phyloP scores from a whole-genome alignment of 169 alveolate species.

The Sarcocystis neurona region DNA sequence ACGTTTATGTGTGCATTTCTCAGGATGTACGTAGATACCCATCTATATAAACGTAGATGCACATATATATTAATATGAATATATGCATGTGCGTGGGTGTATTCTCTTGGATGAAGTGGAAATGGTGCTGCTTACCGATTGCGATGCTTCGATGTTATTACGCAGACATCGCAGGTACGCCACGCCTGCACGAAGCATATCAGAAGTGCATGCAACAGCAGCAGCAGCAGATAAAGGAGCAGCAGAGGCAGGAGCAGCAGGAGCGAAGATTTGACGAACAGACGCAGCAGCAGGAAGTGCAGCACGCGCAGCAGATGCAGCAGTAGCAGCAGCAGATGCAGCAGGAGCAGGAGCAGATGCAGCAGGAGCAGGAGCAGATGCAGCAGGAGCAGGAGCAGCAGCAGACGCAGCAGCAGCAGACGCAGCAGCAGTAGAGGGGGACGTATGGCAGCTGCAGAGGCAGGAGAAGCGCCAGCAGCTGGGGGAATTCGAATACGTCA shows the following conservation, averaged over 20 bases:
- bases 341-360: too few species aligned
- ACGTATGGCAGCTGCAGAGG: neutral
- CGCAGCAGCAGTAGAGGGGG: neutral
- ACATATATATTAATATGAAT: neutral
- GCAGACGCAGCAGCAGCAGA: too few species aligned
- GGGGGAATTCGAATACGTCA: too few species aligned
- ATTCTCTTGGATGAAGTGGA: neutral
- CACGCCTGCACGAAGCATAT: conserved; percentile 3
- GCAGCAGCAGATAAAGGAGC: neutral
- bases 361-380: too few species aligned
- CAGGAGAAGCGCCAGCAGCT: too few species aligned
- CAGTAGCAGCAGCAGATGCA: too few species aligned
- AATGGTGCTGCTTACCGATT: neutral
- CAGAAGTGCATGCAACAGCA: too few species aligned
- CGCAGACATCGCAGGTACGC: conserved; percentile 39
- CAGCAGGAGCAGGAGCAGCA: too few species aligned
- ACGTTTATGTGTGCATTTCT: neutral
- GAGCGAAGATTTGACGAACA: neutral
- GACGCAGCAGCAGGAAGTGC: neutral
- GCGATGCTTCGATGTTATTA: conserved; percentile 17
- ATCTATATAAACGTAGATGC: neutral
- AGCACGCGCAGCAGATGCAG: neutral
- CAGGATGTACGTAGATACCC: neutral
- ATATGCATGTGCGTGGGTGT: neutral
- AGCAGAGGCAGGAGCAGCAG: neutral